Percentiles rank a stretch among this genome's conserved stretches.
Conservation (phyloP, 768 basidiomycete species). For the Amanita pallidorosea region DNA sequence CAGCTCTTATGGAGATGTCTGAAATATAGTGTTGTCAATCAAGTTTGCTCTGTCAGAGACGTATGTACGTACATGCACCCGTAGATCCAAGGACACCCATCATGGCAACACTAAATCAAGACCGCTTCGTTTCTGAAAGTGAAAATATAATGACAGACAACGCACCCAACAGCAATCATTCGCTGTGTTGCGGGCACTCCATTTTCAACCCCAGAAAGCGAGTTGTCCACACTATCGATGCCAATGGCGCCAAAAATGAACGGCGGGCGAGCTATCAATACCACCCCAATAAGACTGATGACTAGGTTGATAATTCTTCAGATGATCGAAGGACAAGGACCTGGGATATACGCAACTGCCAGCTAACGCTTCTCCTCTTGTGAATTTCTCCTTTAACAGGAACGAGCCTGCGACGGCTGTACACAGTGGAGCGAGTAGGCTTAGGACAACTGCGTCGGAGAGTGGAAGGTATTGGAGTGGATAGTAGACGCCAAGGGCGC, state of each 20-base stretch:
- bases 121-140: neutral
- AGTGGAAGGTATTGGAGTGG: constrained; percentile 67
- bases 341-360: constrained; percentile 17
- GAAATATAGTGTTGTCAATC: neutral
- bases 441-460: constrained; percentile 68
- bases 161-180: constrained; percentile 50
- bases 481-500: constrained; percentile 58
- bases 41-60: neutral
- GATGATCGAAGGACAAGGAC: neutral
- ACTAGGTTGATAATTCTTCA: constrained; percentile 20
- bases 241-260: constrained; percentile 53
- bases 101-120: constrained; percentile 37
- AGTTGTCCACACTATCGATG: too few relatives aligned
- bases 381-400: constrained; percentile 50
- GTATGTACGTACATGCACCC: constrained; percentile 46
- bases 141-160: neutral
- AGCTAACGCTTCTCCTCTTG: constrained; percentile 41
- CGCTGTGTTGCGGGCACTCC: constrained; percentile 19
- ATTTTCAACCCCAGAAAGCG: neutral
- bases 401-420: constrained; percentile 36
- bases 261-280: constrained; percentile 72
- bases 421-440: constrained; percentile 60
- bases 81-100: constrained; percentile 53
- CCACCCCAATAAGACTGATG: constrained; percentile 61
- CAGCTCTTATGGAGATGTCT: constrained; percentile 42